Conservation (phyloP, 2,329 filamentous ascomycete species). For the Aspergillus caelatus region DNA sequence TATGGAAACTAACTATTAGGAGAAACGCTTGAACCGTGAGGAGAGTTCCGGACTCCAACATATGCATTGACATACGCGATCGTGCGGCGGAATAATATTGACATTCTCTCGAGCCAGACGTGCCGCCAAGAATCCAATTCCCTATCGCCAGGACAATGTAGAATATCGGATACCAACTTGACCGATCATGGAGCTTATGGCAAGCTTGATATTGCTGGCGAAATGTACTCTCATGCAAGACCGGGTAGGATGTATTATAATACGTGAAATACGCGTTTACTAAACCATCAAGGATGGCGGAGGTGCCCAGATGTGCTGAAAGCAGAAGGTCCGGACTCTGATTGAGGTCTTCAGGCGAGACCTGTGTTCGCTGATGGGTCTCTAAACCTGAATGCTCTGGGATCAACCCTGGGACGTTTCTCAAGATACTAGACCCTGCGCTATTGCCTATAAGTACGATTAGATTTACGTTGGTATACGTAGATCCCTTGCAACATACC, state of each 20-base stretch:
- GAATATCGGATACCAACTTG: slow-evolving; percentile 28
- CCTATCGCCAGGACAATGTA: slow-evolving; percentile 31
- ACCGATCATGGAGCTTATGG: slow-evolving; percentile 12
- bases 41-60: slow-evolving; percentile 35
- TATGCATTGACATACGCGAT: slow-evolving; percentile 27
- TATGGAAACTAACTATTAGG: slow-evolving; percentile 29
- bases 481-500: slow-evolving; percentile 3
- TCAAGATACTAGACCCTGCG: too few species aligned
- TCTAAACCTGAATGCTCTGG: too few species aligned
- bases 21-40: slow-evolving; percentile 36
- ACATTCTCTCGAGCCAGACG: slow-evolving; percentile 12
- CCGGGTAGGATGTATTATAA: slow-evolving; percentile 30
- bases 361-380: too few species aligned
- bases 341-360: too few species aligned
- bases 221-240: slow-evolving; percentile 33
- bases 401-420: too few species aligned
- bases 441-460: too few species aligned
- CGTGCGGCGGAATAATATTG: slow-evolving; percentile 23
- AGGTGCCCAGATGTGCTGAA: slow-evolving; percentile 8
- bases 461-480: too few species aligned
- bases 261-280: slow-evolving; percentile 30
- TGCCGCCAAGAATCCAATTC: slow-evolving; percentile 21
- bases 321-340: background rate
- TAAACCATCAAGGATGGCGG: slow-evolving; percentile 17
- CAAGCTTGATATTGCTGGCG: slow-evolving; percentile 20